These are phyloP conservation scores for Leccinum truebloodii DNA, from an alignment of 768 basidiomycete species.

Conservation along the genomic window DNA sequence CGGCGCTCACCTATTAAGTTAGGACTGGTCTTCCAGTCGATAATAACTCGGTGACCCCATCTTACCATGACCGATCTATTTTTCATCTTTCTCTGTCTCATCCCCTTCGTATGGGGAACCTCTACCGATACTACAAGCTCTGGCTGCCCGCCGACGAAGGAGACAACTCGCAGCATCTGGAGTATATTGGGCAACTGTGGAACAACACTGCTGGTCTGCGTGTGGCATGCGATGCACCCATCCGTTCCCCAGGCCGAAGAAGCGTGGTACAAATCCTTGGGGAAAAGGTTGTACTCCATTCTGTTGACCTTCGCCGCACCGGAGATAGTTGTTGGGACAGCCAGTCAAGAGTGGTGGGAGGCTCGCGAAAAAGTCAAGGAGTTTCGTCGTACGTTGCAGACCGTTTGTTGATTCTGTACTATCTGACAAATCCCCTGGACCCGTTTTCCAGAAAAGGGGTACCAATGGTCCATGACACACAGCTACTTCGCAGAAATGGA, in stretches of 20 bases:
- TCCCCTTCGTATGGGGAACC: neutral
- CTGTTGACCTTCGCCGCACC: neutral
- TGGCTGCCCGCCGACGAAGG: neutral
- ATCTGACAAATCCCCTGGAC: neutral
- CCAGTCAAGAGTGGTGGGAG: neutral
- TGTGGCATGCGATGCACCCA: neutral
- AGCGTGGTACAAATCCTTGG: neutral
- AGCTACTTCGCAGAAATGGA: neutral
- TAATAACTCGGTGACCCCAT: neutral
- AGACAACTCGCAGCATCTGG: neutral
- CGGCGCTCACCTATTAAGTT: neutral
- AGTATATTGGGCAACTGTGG: neutral
- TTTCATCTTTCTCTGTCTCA: neutral
- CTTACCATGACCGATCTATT: neutral
- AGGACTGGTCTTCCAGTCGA: neutral
- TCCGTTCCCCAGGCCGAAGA: neutral
- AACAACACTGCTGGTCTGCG: neutral
- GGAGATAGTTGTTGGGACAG: neutral
- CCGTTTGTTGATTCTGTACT: too few relatives aligned
- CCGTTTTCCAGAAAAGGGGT: neutral
- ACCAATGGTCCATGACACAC: constrained; percentile 1
- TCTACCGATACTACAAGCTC: neutral
- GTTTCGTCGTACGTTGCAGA: neutral
- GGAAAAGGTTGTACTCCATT: neutral
- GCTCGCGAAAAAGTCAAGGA: neutral